A percentile compares a stretch with the other conserved stretches of the same genome.
Conservation (phyloP, 2,329 filamentous ascomycete genomes). For the Ophiocordyceps robertsii region DNA sequence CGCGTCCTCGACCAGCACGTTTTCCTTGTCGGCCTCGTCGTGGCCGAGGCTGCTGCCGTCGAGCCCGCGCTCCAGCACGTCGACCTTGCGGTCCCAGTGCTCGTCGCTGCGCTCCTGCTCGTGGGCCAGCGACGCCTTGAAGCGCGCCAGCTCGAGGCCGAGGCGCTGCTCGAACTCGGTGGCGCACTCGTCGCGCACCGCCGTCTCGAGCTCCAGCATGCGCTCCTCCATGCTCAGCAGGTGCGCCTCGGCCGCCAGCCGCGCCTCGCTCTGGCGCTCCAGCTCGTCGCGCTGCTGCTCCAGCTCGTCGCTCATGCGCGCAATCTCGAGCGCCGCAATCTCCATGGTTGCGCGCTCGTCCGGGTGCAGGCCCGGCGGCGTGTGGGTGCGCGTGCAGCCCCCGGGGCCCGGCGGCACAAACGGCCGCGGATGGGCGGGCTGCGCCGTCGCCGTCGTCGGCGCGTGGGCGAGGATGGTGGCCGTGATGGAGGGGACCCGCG, state of each 20-base stretch:
- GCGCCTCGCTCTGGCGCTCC: slow-evolving; percentile 54
- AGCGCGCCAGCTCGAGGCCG: slow-evolving; percentile 62
- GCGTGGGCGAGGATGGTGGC: slow-evolving; percentile 46
- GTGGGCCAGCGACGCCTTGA: slow-evolving; percentile 64
- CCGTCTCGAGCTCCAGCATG: slow-evolving; percentile 59
- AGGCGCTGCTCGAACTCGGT: slow-evolving; percentile 72
- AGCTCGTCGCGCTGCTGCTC: slow-evolving; percentile 60
- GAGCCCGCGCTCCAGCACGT: slow-evolving; percentile 39
- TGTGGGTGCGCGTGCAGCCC: slow-evolving; percentile 23
- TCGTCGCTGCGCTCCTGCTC: slow-evolving; percentile 72
- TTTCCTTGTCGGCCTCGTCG: slow-evolving; percentile 47
- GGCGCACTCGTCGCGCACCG: slow-evolving; percentile 79
- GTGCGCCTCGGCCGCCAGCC: slow-evolving; percentile 59
- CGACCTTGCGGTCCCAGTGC: slow-evolving; percentile 80
- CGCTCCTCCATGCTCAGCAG: slow-evolving; percentile 56
- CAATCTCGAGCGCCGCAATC: slow-evolving; percentile 66
- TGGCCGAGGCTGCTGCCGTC: slow-evolving; percentile 28
- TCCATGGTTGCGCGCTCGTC: slow-evolving; percentile 64
- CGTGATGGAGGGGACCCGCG: slow-evolving; percentile 72
- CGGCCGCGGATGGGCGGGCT: slow-evolving; percentile 22
- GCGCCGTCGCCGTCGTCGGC: slow-evolving; percentile 10
- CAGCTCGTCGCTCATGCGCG: slow-evolving; percentile 57
- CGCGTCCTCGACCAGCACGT: slow-evolving; percentile 47
- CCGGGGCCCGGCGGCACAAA: slow-evolving; percentile 25
- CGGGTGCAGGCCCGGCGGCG: slow-evolving; percentile 20